Evolutionary conservation across 495 filamentous ascomycete genomes (phyloP), one percentile per base, ranked within the genome.

Genomic region (Umbilicaria muhlenbergii): DNA sequence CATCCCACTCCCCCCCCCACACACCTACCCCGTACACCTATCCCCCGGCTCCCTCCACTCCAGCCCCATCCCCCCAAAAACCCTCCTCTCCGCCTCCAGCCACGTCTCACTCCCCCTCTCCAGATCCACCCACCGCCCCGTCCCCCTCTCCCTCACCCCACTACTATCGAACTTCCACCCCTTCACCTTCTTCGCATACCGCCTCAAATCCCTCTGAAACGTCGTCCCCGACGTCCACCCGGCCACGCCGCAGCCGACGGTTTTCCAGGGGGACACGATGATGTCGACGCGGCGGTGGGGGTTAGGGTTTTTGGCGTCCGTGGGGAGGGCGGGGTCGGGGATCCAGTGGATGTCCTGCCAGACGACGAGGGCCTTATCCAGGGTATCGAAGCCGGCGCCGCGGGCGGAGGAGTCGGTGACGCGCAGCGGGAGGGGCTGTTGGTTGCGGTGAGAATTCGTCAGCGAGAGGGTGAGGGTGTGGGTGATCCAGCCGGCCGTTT

Each of bases 321-420:
- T 50, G 41, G 68, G 51, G 3, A 31, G 41, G 0, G 47, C 54
- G 12, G 58, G 44, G 34, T 67, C 55, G 32, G 56, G 58, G 19
- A 61, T 56, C 70, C 71, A 82, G 5, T 58, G n/a, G 0, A 80
- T 78, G 50, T 88, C 74, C 54, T 92, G 89, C 91, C 91, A 99
- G 0, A 95, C 85, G 0, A 95, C 77, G 36, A 95, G 63, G 7
- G 86, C 86, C 57, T 95, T 94, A 57, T 96, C 88, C 1, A 99
- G 66, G 0, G 74, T 78, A 54, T 96, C 89, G 47, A 91, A 94
- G 11, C 80, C 81, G 28, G 67, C 61, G 10, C 69, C 64, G 13
- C 67, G 65, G 0, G 58, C 33, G 16, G 49, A 45, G 15, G 74
- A 54, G 12, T 40, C 35, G 14, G 54, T 49, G 4, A 28, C 24